Evolutionary conservation across 208 protist genomes (phyloP).

Genomic region (Crithidia mellificae): DNA sequence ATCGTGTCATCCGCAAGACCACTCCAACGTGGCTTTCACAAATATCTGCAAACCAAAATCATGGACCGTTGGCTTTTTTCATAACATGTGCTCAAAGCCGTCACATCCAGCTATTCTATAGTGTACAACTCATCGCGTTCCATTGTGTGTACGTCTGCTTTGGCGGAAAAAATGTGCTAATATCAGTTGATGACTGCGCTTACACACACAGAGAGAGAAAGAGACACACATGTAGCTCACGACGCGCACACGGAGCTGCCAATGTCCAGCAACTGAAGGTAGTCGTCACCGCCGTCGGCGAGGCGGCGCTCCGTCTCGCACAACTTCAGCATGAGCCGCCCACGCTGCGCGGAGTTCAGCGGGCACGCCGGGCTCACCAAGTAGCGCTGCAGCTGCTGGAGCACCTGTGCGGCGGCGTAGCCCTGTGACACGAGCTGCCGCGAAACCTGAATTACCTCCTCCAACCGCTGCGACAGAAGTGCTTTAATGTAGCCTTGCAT

Average conservation of each 20-base stretch:
- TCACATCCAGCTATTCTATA: too few relatives aligned
- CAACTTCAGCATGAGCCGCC: slow-evolving; percentile 67
- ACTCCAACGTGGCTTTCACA: too few relatives aligned
- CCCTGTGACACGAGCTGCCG: slow-evolving; percentile 62
- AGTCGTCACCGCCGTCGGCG: slow-evolving; percentile 81
- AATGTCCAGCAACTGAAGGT: slow-evolving; percentile 86
- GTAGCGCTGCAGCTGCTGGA: slow-evolving; percentile 80
- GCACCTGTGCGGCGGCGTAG: slow-evolving; percentile 72
- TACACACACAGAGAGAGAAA: too few relatives aligned
- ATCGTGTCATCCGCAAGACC: too few relatives aligned
- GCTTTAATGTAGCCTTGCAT: slow-evolving; percentile 58
- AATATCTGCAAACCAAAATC: too few relatives aligned
- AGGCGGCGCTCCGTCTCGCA: slow-evolving; percentile 81
- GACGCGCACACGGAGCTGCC: slow-evolving; percentile 48
- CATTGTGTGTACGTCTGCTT: neutral
- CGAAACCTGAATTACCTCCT: slow-evolving; percentile 59
- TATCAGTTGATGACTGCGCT: too few relatives aligned
- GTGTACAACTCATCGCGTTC: neutral
- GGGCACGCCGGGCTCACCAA: slow-evolving; percentile 57
- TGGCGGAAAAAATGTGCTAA: neutral
- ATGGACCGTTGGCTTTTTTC: too few relatives aligned
- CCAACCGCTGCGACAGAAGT: slow-evolving; percentile 59
- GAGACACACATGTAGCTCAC: neutral
- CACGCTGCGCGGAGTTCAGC: slow-evolving; percentile 65
- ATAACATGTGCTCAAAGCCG: too few relatives aligned